Evolutionary conservation across 345 rosid genomes (phyloP), one percentile per base, ranked within the genome.

Genomic region (Streptanthus diversifolius): DNA sequence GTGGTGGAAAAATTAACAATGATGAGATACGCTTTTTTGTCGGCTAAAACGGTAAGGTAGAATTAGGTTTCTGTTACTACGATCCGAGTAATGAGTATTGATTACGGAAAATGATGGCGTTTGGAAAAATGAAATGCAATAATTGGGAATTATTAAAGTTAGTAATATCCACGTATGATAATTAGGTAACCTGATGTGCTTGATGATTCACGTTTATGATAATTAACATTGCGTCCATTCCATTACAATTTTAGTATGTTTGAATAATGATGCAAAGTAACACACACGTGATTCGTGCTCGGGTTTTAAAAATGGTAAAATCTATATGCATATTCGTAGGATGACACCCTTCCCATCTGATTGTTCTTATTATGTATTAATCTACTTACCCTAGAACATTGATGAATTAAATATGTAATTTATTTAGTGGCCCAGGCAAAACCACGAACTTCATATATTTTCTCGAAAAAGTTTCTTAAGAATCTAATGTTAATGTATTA

Each of bases 191-290:
- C 59, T 47, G 53, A 21, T 56, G 58, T 66, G 72, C 59, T 36
- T 37, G 60, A 74, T 66, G 77, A 66, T 73, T 48, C 72, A 56
- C 53, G 22, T 74, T 29, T 59, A 29, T 44, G 71, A 64, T 73
- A 11, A 25, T 25, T 25, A 2, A 45, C 58, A 45, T 24, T 55
- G 2, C 30, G 35, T 73, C 29, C 22, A 41, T 25, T 55, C 56
- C 77, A 55, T 24, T 35, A 41, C 18, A 32, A 25, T 44, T 17
- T 56, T 19, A 22, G 33, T 36, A 18, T 73, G 66, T 45, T 47
- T 65, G 77, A 72, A 65, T 56, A 47, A 65, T 29, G 37, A n/a
- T n/a, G 37, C 59, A n/a, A 29, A n/a, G 14, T n/a, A n/a, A 6
- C 27, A 27, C 59, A 8, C 59, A 41, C n/a, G 27, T 51, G 37